Conservation (phyloP, 1,284 basidiomycete species). For the Ustilago trichophora region DNA sequence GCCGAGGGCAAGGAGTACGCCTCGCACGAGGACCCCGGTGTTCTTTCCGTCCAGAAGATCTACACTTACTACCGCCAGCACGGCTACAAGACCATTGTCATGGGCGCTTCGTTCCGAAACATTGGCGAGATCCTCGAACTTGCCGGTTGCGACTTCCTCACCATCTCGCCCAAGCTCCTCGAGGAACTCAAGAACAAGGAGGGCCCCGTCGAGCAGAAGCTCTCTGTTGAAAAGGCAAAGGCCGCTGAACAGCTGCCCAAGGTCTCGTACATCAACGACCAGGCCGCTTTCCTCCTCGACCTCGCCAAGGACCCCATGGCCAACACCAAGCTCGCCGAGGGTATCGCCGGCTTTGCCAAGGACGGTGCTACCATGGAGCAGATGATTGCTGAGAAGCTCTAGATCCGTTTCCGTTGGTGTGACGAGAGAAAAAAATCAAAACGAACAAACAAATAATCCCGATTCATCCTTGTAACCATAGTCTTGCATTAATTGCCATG, state of each 20-base stretch:
- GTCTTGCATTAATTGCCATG: too few species aligned
- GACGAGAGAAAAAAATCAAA: too few species aligned
- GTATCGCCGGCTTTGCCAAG: slow-evolving; percentile 86
- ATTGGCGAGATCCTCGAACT: slow-evolving; percentile 91
- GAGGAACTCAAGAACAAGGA: slow-evolving; percentile 88
- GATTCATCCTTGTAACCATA: too few species aligned
- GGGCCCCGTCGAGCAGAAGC: slow-evolving; percentile 82
- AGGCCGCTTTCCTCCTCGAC: slow-evolving; percentile 92
- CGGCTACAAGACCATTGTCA: slow-evolving; percentile 98
- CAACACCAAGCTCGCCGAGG: slow-evolving; percentile 77
- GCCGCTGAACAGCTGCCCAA: slow-evolving; percentile 76
- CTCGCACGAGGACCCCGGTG: slow-evolving; percentile 86
- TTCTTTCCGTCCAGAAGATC: slow-evolving; percentile 92
- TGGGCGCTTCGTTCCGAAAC: slow-evolving; percentile 96
- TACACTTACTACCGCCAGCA: slow-evolving; percentile 98
- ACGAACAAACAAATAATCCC: too few species aligned
- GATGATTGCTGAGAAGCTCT: slow-evolving; percentile 81
- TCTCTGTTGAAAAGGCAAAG: slow-evolving; percentile 77
- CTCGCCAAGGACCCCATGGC: slow-evolving; percentile 73
- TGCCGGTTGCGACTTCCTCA: slow-evolving; percentile 93
- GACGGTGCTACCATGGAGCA: slow-evolving; percentile 90
- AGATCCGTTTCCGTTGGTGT: too few species aligned
- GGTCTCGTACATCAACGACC: slow-evolving; percentile 87
- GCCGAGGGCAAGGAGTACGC: slow-evolving; percentile 63
- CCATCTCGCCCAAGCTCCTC: slow-evolving; percentile 88